Evolutionary conservation across 345 rosid species (phyloP), one percentile per base, ranked within the genome.

Genomic region (Aquilaria yunnanensis): DNA sequence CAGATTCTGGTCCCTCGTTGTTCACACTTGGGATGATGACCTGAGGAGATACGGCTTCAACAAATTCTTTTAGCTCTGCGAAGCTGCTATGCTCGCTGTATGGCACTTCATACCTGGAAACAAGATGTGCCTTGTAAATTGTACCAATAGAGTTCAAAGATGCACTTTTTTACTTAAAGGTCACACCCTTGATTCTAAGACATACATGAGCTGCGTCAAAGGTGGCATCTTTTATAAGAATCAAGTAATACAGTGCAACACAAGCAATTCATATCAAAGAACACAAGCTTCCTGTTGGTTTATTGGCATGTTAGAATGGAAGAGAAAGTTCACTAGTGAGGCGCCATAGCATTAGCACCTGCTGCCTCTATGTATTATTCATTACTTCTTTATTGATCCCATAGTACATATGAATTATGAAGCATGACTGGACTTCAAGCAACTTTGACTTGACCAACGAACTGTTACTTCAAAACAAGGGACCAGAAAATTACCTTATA

Each of bases 41-140:
- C 70, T 82, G 80, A 8, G 96, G 96, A 49, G 90, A 85, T 37
- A 83, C 64, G 55, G 81, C 70, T 78, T 86, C 72, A 72, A 93
- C 96, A 75, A 90, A 93, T 68, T 90, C 97, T 70, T 51, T 79
- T 12, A 93, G 85, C 69, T 93, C 97, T 3, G 86, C 68, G 67
- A 86, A 93, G 81, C 97, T 88, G 75, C 87, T 67, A 72, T 93
- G 98, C 79, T 93, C 98, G 47, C 97, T 90, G 43, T 90, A 93
- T 37, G 98, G 98, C 60, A 93, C 98, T 73, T 90, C 96, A 32
- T 90, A 93, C 81, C 98, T 93, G 77, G 59, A 61, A 56, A 51
- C 57, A 47, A 45, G 23, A 29, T 52, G 13, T 9, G 30, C 2
- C 31, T 23, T 48, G 10, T 7, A 37, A 4, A 16, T 51, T 29